Conservation (phyloP, 1,284 basidiomycete species). For the Boletus subluridellus region DNA sequence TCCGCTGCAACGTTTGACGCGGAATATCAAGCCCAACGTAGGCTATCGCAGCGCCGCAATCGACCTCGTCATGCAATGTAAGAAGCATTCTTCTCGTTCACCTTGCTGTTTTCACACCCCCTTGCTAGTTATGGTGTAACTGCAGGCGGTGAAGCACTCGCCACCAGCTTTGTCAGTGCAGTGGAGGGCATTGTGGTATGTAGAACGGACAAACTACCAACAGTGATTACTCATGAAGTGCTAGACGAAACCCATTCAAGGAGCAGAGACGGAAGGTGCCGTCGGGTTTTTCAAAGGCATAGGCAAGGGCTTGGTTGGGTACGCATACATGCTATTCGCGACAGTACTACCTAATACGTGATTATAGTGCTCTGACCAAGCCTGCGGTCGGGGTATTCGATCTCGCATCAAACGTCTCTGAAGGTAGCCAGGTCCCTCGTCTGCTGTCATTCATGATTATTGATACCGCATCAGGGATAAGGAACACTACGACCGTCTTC, state of each 20-base stretch:
- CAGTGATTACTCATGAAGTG: slow-evolving; percentile 1
- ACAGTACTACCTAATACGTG: slow-evolving; percentile 16
- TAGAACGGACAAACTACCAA: not conserved
- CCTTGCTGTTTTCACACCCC: slow-evolving; percentile 10
- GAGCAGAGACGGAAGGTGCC: slow-evolving; percentile 92
- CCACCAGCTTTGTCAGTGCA: slow-evolving; percentile 91
- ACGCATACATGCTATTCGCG: slow-evolving; percentile 27
- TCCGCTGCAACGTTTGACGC: slow-evolving; percentile 96
- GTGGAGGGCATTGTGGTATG: slow-evolving; percentile 92
- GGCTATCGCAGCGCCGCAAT: slow-evolving; percentile 89
- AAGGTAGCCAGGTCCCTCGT: slow-evolving; percentile 51
- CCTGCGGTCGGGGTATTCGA: slow-evolving; percentile 97
- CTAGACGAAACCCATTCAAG: slow-evolving; percentile 92
- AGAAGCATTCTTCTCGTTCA: slow-evolving; percentile 23
- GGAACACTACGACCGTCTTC: slow-evolving; percentile 98
- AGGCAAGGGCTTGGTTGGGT: slow-evolving; percentile 95
- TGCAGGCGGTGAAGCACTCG: slow-evolving; percentile 91
- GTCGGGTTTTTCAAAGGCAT: slow-evolving; percentile 97
- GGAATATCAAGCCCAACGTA: slow-evolving; percentile 88
- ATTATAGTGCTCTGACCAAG: slow-evolving; percentile 82
- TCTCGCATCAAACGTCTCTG: slow-evolving; percentile 92
- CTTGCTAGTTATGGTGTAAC: slow-evolving; percentile 82
- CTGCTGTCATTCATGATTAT: not conserved
- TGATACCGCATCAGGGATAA: slow-evolving; percentile 54
- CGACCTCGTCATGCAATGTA: slow-evolving; percentile 94